A percentile compares a stretch with the other conserved stretches of the same genome.
phyloP scores from a whole-genome alignment of 192 early-diverging fungal species.

The Coemansia sp. region DNA sequence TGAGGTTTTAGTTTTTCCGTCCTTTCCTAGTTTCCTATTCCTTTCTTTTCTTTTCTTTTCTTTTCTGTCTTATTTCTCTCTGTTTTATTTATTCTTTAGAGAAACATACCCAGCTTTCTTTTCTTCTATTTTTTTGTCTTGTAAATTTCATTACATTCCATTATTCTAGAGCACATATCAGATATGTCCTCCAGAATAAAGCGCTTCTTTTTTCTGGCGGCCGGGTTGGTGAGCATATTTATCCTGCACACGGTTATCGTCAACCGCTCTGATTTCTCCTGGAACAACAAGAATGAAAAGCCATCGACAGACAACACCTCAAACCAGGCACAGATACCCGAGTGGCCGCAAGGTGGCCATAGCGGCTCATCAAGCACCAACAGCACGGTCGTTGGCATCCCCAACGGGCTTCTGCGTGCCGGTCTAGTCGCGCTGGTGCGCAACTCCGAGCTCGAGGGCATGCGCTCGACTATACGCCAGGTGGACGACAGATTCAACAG shows the following conservation, averaged over 20 bases:
- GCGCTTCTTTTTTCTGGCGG: slow-evolving; percentile 13
- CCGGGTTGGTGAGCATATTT: slow-evolving; percentile 12
- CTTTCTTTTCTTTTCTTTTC: slow-evolving; percentile 7
- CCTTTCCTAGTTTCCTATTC: neutral
- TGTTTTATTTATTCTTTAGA: neutral
- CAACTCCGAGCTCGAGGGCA: slow-evolving; percentile 66
- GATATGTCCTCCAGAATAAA: slow-evolving; percentile 15
- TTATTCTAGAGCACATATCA: neutral
- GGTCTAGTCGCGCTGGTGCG: slow-evolving; percentile 72
- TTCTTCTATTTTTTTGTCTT: slow-evolving; percentile 7
- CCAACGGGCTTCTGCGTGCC: slow-evolving; percentile 15
- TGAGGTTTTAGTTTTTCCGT: neutral
- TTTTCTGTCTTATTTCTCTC: neutral
- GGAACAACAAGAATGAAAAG: neutral
- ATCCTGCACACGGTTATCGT: slow-evolving; percentile 16
- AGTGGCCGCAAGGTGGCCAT: slow-evolving; percentile 2
- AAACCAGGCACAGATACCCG: neutral
- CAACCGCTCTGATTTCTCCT: neutral
- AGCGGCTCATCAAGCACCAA: slow-evolving; percentile 3
- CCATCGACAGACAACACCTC: neutral
- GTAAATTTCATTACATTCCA: neutral
- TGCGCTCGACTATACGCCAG: slow-evolving; percentile 62
- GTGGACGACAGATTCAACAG: slow-evolving; percentile 74
- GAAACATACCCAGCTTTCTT: neutral
- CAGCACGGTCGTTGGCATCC: neutral